Conservation (phyloP, 2,329 filamentous ascomycete species). For the Trichothecium sympodiale region DNA sequence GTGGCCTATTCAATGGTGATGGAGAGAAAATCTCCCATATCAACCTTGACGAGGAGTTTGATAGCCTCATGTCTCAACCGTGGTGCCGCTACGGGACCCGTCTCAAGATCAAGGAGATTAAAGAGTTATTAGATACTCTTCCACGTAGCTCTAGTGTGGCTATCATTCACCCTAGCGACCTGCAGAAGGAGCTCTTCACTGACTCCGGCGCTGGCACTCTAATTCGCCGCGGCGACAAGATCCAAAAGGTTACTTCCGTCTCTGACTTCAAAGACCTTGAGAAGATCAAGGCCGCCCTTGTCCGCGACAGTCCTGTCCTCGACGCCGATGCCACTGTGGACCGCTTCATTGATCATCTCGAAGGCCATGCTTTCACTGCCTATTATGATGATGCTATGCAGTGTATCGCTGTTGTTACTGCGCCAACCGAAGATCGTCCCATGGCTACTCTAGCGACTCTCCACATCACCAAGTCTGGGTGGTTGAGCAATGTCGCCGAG, state of each 20-base stretch:
- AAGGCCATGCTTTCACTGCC: conserved; percentile 71
- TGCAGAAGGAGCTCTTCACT: conserved; percentile 95
- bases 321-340: conserved; percentile 79
- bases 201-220: conserved; percentile 90
- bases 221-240: conserved; percentile 84
- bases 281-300: conserved; percentile 70
- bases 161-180: conserved; percentile 90
- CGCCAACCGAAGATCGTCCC: conserved; percentile 51
- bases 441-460: conserved; percentile 81
- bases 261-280: conserved; percentile 65
- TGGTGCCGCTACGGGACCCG: conserved; percentile 94
- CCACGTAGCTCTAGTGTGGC: conserved; percentile 90
- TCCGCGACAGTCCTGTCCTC: conserved; percentile 70
- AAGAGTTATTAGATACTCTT: conserved; percentile 65
- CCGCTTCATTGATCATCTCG: conserved; percentile 71
- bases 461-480: conserved; percentile 87
- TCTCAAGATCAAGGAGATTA: conserved; percentile 96
- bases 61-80: conserved; percentile 80
- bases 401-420: conserved; percentile 79
- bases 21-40: conserved; percentile 93
- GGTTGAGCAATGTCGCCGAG: conserved; percentile 89
- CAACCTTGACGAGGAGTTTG: conserved; percentile 94
- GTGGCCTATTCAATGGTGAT: conserved; percentile 86
- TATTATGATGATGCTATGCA: conserved; percentile 95
- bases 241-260: conserved; percentile 61